Conservation (phyloP, 164 flowering plant genomes). For the Nymphaea thermarum region DNA sequence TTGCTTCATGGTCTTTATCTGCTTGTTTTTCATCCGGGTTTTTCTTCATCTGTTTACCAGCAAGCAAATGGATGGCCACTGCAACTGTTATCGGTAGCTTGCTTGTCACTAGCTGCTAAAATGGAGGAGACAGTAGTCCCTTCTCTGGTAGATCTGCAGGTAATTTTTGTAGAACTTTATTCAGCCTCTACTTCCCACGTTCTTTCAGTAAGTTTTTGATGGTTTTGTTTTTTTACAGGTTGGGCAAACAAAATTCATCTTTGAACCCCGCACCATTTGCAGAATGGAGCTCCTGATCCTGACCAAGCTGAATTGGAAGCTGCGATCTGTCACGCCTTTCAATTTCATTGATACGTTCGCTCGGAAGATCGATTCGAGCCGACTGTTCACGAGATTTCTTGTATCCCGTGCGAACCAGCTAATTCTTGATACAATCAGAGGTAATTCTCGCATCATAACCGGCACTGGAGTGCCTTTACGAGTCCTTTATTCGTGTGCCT, state of each 20-base stretch:
- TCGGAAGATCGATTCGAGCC: conserved; percentile 51
- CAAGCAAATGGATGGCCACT: conserved; percentile 71
- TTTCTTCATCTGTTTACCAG: conserved; percentile 17
- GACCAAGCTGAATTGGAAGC: conserved; percentile 65
- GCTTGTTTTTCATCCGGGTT: not conserved
- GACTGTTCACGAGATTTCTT: conserved; percentile 33
- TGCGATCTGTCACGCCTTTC: conserved; percentile 78
- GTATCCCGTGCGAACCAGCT: conserved; percentile 54
- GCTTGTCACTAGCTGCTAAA: conserved; percentile 91
- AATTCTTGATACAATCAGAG: conserved; percentile 58
- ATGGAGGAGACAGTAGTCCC: conserved; percentile 95
- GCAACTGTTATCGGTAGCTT: conserved; percentile 77
- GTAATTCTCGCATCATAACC: conserved; percentile 20
- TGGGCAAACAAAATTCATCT: conserved; percentile 50
- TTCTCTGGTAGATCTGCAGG: conserved; percentile 78
- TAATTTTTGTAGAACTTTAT: conserved; percentile 7
- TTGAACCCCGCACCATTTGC: conserved; percentile 55
- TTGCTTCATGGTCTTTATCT: not conserved
- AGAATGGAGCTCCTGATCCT: conserved; percentile 85
- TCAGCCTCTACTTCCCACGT: not conserved
- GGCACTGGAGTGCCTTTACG: not conserved
- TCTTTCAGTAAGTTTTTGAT: not conserved
- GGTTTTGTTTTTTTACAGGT: conserved; percentile 21
- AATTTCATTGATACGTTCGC: conserved; percentile 65
- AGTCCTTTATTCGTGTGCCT: not conserved